Evolutionary conservation across 495 filamentous ascomycete genomes (phyloP), one percentile per base, ranked within the genome.

Genomic region (Sordaria brevicollis): DNA sequence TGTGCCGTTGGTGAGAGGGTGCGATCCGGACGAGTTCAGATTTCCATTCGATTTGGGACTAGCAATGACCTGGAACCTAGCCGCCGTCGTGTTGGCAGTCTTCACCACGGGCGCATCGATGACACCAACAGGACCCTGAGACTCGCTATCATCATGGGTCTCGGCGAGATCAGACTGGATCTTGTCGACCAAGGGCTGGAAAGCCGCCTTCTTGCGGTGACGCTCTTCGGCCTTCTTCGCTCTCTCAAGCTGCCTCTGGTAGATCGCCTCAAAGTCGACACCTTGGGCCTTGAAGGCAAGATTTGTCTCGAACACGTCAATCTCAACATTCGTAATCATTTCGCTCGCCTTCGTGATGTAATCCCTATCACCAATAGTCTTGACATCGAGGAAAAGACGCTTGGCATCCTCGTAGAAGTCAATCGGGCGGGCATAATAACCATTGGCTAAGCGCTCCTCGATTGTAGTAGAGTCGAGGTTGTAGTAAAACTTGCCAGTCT

Each of bases 391-490:
- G 25, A 89, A 89, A 4, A 99, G 79, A 54, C 88, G 86, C 74
- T 91, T 89, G 73, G 97, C 89, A 76, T 99, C 95, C 35, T 88
- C 87, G 67, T 95, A 79, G 74, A 97, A 99, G 74, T 97, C 93
- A 70, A 87, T 88, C 0, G 93, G 90, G 17, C 93, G 86, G 76
- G 92, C 93, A 80, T 99, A 99, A 78, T 91, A 98, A 21, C 96
- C 95, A 79, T 98, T 97, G 5, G 92, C 93, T 31, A 98, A 84
- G 36, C 95, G 90, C 75, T 95, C 92, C 82, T 99, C 95, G 68
- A 99, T 97, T 7, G 91, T 95, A 4, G 88, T 90, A n/a, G 92
- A 90, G 73, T 98, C 93, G 67, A 98, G 81, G 73, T 99, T 99
- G 82, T 97, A 97, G 75, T 87, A 97, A 78, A 93, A 93, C 75